These are phyloP conservation scores for Rachicladosporium sp. DNA, from an alignment of 2,329 filamentous ascomycete genomes.

Conservation along the genomic window DNA sequence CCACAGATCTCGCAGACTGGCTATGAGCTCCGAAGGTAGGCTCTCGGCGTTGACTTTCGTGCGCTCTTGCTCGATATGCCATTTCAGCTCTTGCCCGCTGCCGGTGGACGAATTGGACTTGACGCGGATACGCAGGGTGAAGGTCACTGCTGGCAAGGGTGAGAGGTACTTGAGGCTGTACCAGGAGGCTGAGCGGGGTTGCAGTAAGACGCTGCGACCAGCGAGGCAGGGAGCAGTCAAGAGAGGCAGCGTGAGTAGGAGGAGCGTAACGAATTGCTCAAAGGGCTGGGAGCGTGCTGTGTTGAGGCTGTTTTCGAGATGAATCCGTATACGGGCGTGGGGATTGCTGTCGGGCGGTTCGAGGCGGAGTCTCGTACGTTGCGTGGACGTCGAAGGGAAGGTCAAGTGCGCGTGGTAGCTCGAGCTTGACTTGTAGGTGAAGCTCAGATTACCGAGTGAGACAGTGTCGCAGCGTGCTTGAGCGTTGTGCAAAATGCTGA, in stretches of 20 bases:
- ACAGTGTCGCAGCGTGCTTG: conserved; percentile 47
- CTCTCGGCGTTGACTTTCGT: conserved; percentile 1
- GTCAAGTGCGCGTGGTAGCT: conserved; percentile 10
- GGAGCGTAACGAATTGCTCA: conserved; percentile 46
- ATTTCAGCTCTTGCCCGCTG: conserved; percentile 20
- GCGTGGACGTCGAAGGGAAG: conserved; percentile 22
- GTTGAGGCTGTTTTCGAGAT: conserved; percentile 32
- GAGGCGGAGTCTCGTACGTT: conserved; percentile 46
- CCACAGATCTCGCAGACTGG: conserved; percentile 24
- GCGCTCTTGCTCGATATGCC: conserved; percentile 25
- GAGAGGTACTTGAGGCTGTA: conserved; percentile 30
- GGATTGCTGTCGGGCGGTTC: conserved; percentile 30
- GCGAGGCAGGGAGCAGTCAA: conserved; percentile 25
- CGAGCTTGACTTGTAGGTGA: conserved; percentile 46
- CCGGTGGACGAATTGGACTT: conserved; percentile 8
- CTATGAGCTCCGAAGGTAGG: conserved; percentile 18
- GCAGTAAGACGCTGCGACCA: conserved; percentile 13
- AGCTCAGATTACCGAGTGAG: conserved; percentile 51
- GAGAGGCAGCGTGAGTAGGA: conserved; percentile 51
- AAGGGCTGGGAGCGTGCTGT: conserved; percentile 41
- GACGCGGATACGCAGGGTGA: conserved; percentile 24
- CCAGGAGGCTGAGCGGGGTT: conserved; percentile 22
- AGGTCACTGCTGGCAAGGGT: conserved; percentile 23
- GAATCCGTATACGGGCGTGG: conserved; percentile 15
- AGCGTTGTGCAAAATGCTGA: conserved; percentile 51